Evolutionary conservation across 2,329 filamentous ascomycete species (phyloP).

Genomic region (Aspergillus intermedius): DNA sequence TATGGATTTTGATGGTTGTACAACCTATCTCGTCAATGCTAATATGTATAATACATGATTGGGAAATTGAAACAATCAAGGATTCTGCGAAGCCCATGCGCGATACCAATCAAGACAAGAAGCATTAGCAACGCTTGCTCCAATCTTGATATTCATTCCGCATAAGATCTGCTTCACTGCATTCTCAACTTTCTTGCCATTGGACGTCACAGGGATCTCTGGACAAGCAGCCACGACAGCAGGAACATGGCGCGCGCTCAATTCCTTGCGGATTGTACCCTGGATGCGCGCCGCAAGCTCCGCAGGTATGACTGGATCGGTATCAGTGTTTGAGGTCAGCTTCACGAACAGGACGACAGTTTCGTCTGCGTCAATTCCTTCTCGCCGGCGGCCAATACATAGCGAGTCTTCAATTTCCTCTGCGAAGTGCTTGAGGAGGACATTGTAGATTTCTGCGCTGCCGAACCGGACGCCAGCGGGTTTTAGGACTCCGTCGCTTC

Average conservation of each 20-base stretch:
- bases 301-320: conserved; percentile 44
- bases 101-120: conserved; percentile 84
- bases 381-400: conserved; percentile 70
- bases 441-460: conserved; percentile 91
- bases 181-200: conserved; percentile 97
- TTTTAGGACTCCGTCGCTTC: conserved; percentile 89
- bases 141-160: conserved; percentile 77
- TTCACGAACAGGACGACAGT: conserved; percentile 84
- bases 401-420: conserved; percentile 75
- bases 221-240: conserved; percentile 73
- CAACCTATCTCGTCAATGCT: too few species aligned
- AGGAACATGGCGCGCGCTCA: conserved; percentile 86
- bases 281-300: conserved; percentile 61
- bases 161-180: conserved; percentile 95
- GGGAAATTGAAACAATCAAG: conserved; percentile 10
- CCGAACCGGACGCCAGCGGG: conserved; percentile 88
- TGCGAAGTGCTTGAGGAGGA: conserved; percentile 78
- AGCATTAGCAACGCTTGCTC: conserved; percentile 87
- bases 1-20: too few species aligned
- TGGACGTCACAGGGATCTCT: conserved; percentile 84
- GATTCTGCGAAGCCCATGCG: conserved; percentile 60
- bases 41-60: not conserved
- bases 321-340: conserved; percentile 44
- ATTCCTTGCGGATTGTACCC: conserved; percentile 62
- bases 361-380: conserved; percentile 68